Percentiles rank a stretch among this genome's conserved stretches.
phyloP scores from a whole-genome alignment of 2,329 filamentous ascomycete genomes.

The Penicillium sp. region DNA sequence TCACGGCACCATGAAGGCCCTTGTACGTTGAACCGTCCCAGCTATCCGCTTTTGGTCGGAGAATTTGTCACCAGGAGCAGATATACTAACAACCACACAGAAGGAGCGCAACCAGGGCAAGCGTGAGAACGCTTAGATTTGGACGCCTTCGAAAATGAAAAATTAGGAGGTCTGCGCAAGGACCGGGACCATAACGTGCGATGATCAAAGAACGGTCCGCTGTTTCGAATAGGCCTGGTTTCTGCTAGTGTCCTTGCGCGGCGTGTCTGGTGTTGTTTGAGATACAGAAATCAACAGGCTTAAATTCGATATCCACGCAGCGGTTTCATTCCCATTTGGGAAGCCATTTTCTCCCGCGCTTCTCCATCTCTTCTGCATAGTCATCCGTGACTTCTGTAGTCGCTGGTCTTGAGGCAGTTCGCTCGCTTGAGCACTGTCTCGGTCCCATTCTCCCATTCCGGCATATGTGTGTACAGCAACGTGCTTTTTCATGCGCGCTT shows the following conservation, averaged over 20 bases:
- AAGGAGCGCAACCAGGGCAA: slow-evolving; percentile 98
- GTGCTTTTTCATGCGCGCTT: slow-evolving; percentile 57
- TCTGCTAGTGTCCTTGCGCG: slow-evolving; percentile 27
- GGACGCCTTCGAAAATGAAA: slow-evolving; percentile 29
- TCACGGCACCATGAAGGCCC: slow-evolving; percentile 95
- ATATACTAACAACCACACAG: slow-evolving; percentile 53
- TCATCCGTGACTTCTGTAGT: background rate
- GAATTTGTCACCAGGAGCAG: background rate
- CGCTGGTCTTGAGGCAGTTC: background rate
- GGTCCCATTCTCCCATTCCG: slow-evolving; percentile 24
- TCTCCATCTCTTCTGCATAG: slow-evolving; percentile 4
- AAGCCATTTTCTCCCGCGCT: slow-evolving; percentile 9
- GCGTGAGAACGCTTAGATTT: slow-evolving; percentile 74
- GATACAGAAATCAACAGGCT: slow-evolving; percentile 30
- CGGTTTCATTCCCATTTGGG: slow-evolving; percentile 18
- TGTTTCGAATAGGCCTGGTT: slow-evolving; percentile 28
- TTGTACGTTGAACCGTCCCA: slow-evolving; percentile 63
- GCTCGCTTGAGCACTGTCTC: background rate
- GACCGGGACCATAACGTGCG: slow-evolving; percentile 34
- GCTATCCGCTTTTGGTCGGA: background rate
- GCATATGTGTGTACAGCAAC: slow-evolving; percentile 74
- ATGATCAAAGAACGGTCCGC: slow-evolving; percentile 31
- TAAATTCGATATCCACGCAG: slow-evolving; percentile 26
- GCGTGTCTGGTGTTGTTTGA: slow-evolving; percentile 24
- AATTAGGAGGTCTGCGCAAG: slow-evolving; percentile 32